These are phyloP conservation scores for Xylariaceae sp. DNA, from an alignment of 2,329 filamentous ascomycete species.

Conservation along the genomic window DNA sequence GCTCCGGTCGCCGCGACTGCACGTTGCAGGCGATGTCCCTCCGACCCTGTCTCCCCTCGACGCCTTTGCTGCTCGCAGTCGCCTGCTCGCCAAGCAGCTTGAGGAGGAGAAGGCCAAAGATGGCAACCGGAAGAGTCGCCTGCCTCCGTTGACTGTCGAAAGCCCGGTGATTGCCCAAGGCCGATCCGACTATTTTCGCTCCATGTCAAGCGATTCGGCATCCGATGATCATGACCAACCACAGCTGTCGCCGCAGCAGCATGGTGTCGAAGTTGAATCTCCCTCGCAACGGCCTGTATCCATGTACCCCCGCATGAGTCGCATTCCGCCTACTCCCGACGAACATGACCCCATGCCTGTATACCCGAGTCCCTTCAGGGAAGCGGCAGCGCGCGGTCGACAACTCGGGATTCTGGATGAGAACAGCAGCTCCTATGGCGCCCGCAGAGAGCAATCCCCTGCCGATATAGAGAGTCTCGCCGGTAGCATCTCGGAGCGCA, in stretches of 20 bases:
- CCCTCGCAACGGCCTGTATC: conserved; percentile 56
- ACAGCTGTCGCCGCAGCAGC: conserved; percentile 25
- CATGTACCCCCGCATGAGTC: conserved; percentile 68
- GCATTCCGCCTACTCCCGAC: conserved; percentile 45
- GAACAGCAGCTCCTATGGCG: conserved; percentile 39
- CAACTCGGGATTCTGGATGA: conserved; percentile 32
- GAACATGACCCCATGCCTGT: conserved; percentile 38
- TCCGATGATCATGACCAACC: conserved; percentile 42
- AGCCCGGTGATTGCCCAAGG: conserved; percentile 70
- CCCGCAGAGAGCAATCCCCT: conserved; percentile 51
- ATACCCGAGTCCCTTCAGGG: conserved; percentile 32
- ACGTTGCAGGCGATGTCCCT: conserved; percentile 72
- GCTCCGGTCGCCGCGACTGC: conserved; percentile 65
- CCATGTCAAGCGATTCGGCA: conserved; percentile 59
- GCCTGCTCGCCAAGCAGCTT: conserved; percentile 78
- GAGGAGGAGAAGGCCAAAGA: conserved; percentile 62
- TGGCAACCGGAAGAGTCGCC: conserved; percentile 73
- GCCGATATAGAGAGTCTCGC: conserved; percentile 36
- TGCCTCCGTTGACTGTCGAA: conserved; percentile 75
- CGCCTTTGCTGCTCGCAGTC: conserved; percentile 87
- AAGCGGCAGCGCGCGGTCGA: conserved; percentile 34
- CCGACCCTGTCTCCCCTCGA: conserved; percentile 91
- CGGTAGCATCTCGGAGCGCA: conserved; percentile 13
- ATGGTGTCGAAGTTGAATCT: conserved; percentile 48
- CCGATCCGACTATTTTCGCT: conserved; percentile 75